A percentile compares a stretch with the other conserved stretches of the same genome.
Evolutionary conservation across 495 filamentous ascomycete species (phyloP).

Genomic region (Penicillium diatomitis): DNA sequence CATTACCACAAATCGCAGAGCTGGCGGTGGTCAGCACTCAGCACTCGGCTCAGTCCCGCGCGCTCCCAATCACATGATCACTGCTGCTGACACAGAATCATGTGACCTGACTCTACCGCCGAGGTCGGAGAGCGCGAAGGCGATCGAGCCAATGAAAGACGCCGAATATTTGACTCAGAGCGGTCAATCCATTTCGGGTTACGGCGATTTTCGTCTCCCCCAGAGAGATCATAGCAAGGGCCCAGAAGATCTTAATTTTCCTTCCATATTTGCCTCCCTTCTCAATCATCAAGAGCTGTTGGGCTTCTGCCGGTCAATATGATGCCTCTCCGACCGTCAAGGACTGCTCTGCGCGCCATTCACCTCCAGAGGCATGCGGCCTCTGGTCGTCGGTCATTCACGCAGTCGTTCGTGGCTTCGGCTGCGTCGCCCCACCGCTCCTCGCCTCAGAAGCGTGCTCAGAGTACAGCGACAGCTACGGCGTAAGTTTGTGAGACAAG

Average conservation of each 20-base stretch:
- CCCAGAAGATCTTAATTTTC: slow-evolving; percentile 13
- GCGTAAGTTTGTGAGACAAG: slow-evolving; percentile 26
- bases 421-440: slow-evolving; percentile 39
- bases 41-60: no score
- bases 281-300: slow-evolving; percentile 3
- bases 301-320: slow-evolving; percentile 32
- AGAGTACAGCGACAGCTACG: slow-evolving; percentile 41
- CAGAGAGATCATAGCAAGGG: slow-evolving; percentile 15
- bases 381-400: slow-evolving; percentile 33
- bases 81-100: neutral
- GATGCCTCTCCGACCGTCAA: slow-evolving; percentile 43
- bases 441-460: slow-evolving; percentile 35
- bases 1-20: no score
- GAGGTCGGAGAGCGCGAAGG: slow-evolving; percentile 28
- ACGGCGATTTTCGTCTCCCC: slow-evolving; percentile 20
- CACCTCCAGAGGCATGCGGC: slow-evolving; percentile 33
- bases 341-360: slow-evolving; percentile 36
- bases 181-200: slow-evolving; percentile 15
- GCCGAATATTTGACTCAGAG: slow-evolving; percentile 20
- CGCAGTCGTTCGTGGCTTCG: slow-evolving; percentile 31
- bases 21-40: no score
- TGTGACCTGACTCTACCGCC: slow-evolving; percentile 7
- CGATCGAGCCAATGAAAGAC: slow-evolving; percentile 17
- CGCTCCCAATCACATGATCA: neutral
- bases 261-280: neutral